A percentile compares a stretch with the other conserved stretches of the same genome.
Conservation (phyloP, 1,139 yeast genomes). For the Hemisphaericaspora subhashii region DNA sequence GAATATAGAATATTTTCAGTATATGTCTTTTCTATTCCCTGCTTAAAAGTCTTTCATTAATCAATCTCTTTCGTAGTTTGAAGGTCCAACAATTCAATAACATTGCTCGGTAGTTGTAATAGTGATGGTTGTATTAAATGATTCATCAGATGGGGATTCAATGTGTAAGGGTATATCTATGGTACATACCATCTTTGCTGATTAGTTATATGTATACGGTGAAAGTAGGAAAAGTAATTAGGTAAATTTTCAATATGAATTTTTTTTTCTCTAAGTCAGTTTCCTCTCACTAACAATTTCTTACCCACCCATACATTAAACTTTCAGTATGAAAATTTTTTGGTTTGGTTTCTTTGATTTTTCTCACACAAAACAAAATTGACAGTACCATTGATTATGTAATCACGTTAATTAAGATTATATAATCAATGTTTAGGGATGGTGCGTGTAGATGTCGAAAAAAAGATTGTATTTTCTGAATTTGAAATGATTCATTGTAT, state of each 20-base stretch:
- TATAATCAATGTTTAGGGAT: neutral
- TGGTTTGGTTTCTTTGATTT: too few species aligned
- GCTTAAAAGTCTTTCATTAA: too few species aligned
- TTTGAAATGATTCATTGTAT: neutral
- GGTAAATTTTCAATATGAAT: constrained; percentile 4
- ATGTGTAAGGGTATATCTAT: neutral
- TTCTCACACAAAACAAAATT: neutral
- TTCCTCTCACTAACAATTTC: too few species aligned
- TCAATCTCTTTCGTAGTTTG: too few species aligned
- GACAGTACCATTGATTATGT: neutral
- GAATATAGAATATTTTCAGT: too few species aligned
- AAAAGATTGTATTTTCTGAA: neutral
- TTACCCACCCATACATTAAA: too few species aligned
- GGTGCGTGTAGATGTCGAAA: neutral
- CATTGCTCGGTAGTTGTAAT: too few species aligned
- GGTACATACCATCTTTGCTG: constrained; percentile 41
- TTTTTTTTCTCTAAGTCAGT: constrained; percentile 2
- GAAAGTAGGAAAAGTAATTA: constrained; percentile 15
- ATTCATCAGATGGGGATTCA: too few species aligned
- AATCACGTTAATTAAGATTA: neutral
- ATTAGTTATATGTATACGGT: constrained; percentile 26
- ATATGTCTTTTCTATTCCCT: too few species aligned
- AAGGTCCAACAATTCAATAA: too few species aligned
- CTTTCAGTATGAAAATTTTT: constrained; percentile 1
- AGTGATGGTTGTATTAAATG: too few species aligned